Base-by-base conservation (phyloP, 768 basidiomycete genomes). In the Rhodotorula taiwanensis region DNA sequence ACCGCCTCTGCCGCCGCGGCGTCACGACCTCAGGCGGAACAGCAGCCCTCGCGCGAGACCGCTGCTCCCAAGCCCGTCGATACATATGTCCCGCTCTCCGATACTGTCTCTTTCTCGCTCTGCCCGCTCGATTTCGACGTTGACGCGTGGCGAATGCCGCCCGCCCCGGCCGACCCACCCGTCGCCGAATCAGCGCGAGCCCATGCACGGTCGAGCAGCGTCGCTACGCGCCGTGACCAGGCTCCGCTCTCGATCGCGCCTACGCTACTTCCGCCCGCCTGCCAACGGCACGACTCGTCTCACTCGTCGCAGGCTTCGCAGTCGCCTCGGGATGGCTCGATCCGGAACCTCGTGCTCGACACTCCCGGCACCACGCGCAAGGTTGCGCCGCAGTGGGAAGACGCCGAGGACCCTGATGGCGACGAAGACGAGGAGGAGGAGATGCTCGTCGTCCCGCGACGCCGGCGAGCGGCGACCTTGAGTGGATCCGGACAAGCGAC, bases 361-460 rank as follows among this genome's bases (percentile, higher is more conserved):
- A 36, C 63, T 49, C 45, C 53, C 25, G 9, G 58, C 39, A 55
- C 3, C 28, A 18, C 53, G 56, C 23, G 44, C 43, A 27, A 49
- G 49, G 30, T 50, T 34, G 9, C 27, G 30, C 27, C 28, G 42
- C 13, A 55, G 33, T 54, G 55, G 27, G 55, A 48, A 20, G 63
- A 56, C 5, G 63, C 52, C 6, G 55, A 52, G 16, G 63, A 60
- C 9, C 58, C 44, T 3, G 54, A 23, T 11, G 51, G 51, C 36
- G 63, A 59, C 1, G 62, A 52, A n/a, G n/a, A n/a, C 11, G 56
- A 11, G 11, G 62, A 65, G 42, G 63, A 65, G 43, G 58, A 59
- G 27, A 55, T 65, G 42, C 53, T 65, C 48, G 63, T 65, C 43
- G 58, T 60, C 10, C 57, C 58, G 39, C 25, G 63, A 20, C 18